phyloP scores from a whole-genome alignment of 495 filamentous ascomycete genomes.

The Poronia punctata region DNA sequence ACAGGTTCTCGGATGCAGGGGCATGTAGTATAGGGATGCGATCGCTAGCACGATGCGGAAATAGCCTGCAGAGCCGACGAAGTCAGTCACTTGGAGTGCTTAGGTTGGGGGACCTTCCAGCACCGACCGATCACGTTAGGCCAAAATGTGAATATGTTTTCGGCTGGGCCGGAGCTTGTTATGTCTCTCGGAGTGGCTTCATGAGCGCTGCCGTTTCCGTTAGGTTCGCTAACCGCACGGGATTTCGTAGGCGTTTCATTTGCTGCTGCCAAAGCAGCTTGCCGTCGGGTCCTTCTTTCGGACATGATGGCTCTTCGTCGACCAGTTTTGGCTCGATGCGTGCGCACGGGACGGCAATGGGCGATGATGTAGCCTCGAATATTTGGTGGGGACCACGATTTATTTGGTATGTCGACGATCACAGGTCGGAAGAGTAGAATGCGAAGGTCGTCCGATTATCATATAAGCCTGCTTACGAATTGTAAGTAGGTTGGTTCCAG shows the following conservation, averaged over 20 bases:
- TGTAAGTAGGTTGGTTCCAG: no score
- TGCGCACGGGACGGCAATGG: no score
- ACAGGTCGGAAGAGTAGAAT: no score
- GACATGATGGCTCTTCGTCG: slow-evolving; percentile 20
- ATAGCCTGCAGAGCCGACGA: slow-evolving; percentile 55
- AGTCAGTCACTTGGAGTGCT: slow-evolving; percentile 1
- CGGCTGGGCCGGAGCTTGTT: slow-evolving; percentile 33
- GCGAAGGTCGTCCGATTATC: no score
- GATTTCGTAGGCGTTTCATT: slow-evolving; percentile 14
- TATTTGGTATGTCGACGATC: no score
- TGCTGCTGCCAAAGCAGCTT: slow-evolving; percentile 24
- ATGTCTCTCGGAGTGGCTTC: slow-evolving; percentile 12
- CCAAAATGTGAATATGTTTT: slow-evolving; percentile 94
- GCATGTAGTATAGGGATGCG: slow-evolving; percentile 97
- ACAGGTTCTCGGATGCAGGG: slow-evolving; percentile 90
- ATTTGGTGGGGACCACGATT: no score
- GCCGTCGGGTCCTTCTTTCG: slow-evolving; percentile 26
- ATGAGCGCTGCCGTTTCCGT: slow-evolving; percentile 24
- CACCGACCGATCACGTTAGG: slow-evolving; percentile 86
- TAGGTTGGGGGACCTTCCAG: neutral
- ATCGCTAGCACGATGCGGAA: slow-evolving; percentile 79
- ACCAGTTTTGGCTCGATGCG: no score
- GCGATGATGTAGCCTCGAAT: no score
- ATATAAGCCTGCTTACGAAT: no score
- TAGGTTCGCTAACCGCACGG: slow-evolving; percentile 3